Evolutionary conservation across 805 yeast genomes (phyloP), one percentile per base, ranked within the genome.

Genomic region (Candida nonsorbophila): DNA sequence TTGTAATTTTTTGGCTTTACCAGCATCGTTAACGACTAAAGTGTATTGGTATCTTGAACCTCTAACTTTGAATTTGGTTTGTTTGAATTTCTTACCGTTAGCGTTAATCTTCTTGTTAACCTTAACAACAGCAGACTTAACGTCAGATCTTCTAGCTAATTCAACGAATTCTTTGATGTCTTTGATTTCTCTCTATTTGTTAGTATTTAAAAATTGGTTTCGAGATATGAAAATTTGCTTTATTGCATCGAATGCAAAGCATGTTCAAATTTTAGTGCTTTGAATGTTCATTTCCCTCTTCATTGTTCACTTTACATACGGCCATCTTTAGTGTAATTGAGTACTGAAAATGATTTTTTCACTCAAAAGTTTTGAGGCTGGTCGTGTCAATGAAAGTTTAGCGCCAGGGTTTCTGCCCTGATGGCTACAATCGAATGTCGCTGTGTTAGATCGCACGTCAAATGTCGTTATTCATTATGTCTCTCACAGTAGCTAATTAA

Each of bases 1-100:
- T 62, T 84, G 80, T 73, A 92, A 79, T 78, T 92, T 92, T 82
- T 84, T 79, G 58, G 97, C 97, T 79, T 87, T 88, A 68, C 85
- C 82, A 59, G 86, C 83, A 69, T 92, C 97, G 74, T 83, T 78
- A 59, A 92, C 90, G 53, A 84, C 84, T 69, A 90, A 77, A 54
- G 98, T 92, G 84, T 92, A 92, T 62, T 86, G 79, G 77, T 84
- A 68, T 68, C 76, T 86, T 46, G 95, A 59, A 69, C 97, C 96
- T 79, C 97, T 87, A 61, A 92, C 85, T 84, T 92, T 92, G 88
- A 92, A 92, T 74, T 92, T 92, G 75, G 96, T 87, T 73, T 84
- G 92, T 73, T 83, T 82, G 79, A 75, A 74, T 51, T 73, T 72
- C 76, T 82, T 82, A 68, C 92, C 94, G 67, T 72, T 71, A 52